Evolutionary conservation across 306 rosid species (phyloP).

Genomic region (Prosopis cineraria): DNA sequence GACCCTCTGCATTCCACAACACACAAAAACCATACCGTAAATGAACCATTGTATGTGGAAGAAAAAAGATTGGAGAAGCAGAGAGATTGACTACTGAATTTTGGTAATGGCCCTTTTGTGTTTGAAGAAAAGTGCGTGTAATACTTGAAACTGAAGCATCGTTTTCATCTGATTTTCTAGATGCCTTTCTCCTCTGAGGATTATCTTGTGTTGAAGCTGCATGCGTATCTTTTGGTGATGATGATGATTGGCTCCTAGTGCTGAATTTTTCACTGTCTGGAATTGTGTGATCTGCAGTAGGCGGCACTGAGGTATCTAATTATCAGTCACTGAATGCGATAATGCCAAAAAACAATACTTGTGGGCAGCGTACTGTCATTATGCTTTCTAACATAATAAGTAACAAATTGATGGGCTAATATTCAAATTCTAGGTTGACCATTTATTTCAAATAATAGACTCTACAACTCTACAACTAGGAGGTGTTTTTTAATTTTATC

Average conservation of each 20-base stretch:
- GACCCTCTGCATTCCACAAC: not conserved
- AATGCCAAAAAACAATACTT: not conserved
- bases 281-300: conserved; percentile 18
- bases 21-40: not conserved
- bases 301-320: not conserved
- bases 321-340: not conserved
- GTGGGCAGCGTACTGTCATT: conserved; percentile 9
- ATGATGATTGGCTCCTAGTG: conserved; percentile 36
- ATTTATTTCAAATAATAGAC: conserved; percentile 26
- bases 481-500: not conserved
- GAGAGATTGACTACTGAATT: not conserved
- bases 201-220: conserved; percentile 29
- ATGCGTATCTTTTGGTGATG: conserved; percentile 34
- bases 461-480: not conserved
- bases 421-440: conserved; percentile 25
- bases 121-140: not conserved
- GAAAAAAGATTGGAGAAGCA: not conserved
- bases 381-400: conserved; percentile 10
- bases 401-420: not conserved
- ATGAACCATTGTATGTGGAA: not conserved
- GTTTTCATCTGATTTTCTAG: conserved; percentile 30
- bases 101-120: not conserved
- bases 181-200: conserved; percentile 31
- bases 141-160: conserved; percentile 44
- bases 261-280: conserved; percentile 36